These are phyloP conservation scores for Nicotiana tomentosiformis DNA, from an alignment of 257 asterid genomes.

Conservation along the genomic window DNA sequence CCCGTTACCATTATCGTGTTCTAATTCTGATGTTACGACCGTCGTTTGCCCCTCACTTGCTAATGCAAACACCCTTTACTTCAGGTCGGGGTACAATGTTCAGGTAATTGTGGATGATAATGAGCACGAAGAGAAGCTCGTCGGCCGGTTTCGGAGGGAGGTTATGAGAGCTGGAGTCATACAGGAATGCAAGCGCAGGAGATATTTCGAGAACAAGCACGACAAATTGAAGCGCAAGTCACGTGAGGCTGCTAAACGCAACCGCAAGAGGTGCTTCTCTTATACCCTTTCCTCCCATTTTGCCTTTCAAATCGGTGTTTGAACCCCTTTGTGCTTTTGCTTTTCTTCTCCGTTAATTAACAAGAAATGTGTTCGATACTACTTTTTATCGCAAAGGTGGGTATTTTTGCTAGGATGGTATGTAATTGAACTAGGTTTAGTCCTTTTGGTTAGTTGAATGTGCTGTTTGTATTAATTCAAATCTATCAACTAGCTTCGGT, in stretches of 20 bases:
- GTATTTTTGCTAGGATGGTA: neutral
- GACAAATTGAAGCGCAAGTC: slow-evolving; percentile 71
- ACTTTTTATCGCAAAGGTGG: neutral
- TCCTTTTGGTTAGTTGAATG: neutral
- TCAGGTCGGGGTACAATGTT: slow-evolving; percentile 61
- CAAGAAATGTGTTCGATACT: neutral
- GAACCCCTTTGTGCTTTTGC: neutral
- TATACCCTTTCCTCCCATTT: neutral
- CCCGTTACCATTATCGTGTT: neutral
- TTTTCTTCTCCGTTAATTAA: neutral
- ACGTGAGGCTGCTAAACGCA: slow-evolving; percentile 89
- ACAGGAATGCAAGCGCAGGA: slow-evolving; percentile 78
- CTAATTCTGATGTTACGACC: slow-evolving; percentile 33
- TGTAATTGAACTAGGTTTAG: neutral
- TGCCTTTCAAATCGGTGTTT: neutral
- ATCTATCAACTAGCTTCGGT: neutral
- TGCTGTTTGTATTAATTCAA: neutral
- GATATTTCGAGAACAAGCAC: slow-evolving; percentile 72
- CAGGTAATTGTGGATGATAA: slow-evolving; percentile 76
- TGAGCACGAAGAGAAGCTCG: slow-evolving; percentile 83
- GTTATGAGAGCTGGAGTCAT: slow-evolving; percentile 86
- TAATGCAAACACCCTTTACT: slow-evolving; percentile 55
- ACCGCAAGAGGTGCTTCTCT: slow-evolving; percentile 58
- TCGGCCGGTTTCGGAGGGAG: slow-evolving; percentile 81
- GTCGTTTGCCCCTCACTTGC: slow-evolving; percentile 72